Evolutionary conservation across 1,284 basidiomycete genomes (phyloP), one percentile per base, ranked within the genome.

Genomic region (Cryptococcus neoformans): DNA sequence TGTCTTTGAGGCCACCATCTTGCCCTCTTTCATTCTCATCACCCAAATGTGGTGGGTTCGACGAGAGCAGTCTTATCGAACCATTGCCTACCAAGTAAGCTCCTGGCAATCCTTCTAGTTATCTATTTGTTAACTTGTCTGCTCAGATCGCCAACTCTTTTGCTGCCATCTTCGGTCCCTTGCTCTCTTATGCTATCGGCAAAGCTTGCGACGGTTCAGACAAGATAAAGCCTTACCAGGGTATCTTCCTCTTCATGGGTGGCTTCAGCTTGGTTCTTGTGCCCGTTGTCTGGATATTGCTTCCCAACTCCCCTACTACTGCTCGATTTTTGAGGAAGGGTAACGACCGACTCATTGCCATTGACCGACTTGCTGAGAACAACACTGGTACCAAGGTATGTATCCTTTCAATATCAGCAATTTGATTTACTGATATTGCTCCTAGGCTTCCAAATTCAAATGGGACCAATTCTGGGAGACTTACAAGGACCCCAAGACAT

Each of bases 221-320:
- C 49, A 45, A 21, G 36, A 56, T 72, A 59, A 59, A 59, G 49
- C 58, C 64, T 16, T 76, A 73, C 62, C 65, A 81, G 74, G 78
- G 73, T 14, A 82, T 82, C 55, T 83, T 82, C 68, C 66, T 83
- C 39, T 82, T 82, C 70, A 80, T 82, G 55, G 82, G 82, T 37
- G 67, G 76, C 8, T 62, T 82, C 46, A 80, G 81, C 6, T 63
- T 81, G 17, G 76, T 72, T n/a, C 70, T 72, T 38, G 80, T 79
- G 14, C 81, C 81, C 0, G 58, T 82, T 52, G 77, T 83, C 16
- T 77, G 74, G 77, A 82, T 63, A 40, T 75, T 76, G n/a, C 41
- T 70, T 34, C 73, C 73, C 57, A 71, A 74, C 66, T 72, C 69
- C 69, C 73, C 71, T 10, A 69, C 69, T 5, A 70, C 70, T 38